Evolutionary conservation across 192 early-diverging fungal species (phyloP).

Genomic region (Phycomyces blakesleeanus): DNA sequence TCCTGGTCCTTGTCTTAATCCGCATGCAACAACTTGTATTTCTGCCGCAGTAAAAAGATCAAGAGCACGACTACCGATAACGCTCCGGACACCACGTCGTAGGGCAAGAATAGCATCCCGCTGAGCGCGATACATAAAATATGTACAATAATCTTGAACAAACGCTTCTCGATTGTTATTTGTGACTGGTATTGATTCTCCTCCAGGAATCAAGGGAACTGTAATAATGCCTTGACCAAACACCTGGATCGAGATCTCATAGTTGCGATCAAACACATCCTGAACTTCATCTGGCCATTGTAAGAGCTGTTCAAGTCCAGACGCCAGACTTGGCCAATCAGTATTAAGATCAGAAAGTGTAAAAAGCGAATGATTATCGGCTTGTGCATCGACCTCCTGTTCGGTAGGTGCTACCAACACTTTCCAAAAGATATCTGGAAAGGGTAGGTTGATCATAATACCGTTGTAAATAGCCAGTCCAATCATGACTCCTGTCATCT

Average conservation of each 20-base stretch:
- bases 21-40: conserved; percentile 72
- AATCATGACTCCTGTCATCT: conserved; percentile 85
- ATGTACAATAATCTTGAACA: conserved; percentile 67
- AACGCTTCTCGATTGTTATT: conserved; percentile 69
- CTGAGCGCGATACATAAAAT: conserved; percentile 47
- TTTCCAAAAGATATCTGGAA: conserved; percentile 77
- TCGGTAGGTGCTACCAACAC: conserved; percentile 18
- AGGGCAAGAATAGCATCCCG: conserved; percentile 65
- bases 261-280: conserved; percentile 79
- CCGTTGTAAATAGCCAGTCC: conserved; percentile 91
- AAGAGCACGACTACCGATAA: conserved; percentile 41
- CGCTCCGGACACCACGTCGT: conserved; percentile 66
- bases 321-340: conserved; percentile 48
- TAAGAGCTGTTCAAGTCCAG: conserved; percentile 76
- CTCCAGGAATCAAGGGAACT: conserved; percentile 52
- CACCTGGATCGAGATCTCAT: conserved; percentile 73
- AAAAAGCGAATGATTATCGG: conserved; percentile 2
- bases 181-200: conserved; percentile 70
- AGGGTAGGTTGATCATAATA: conserved; percentile 66
- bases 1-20: conserved; percentile 30
- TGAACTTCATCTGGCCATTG: conserved; percentile 67
- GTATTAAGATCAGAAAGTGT: conserved; percentile 17
- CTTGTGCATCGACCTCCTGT: background rate
- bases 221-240: conserved; percentile 51
- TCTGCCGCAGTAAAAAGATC: conserved; percentile 51